These are phyloP conservation scores for Tetratostichococcus sp. DNA, from an alignment of 139 green algal genomes.

Conservation along the genomic window DNA sequence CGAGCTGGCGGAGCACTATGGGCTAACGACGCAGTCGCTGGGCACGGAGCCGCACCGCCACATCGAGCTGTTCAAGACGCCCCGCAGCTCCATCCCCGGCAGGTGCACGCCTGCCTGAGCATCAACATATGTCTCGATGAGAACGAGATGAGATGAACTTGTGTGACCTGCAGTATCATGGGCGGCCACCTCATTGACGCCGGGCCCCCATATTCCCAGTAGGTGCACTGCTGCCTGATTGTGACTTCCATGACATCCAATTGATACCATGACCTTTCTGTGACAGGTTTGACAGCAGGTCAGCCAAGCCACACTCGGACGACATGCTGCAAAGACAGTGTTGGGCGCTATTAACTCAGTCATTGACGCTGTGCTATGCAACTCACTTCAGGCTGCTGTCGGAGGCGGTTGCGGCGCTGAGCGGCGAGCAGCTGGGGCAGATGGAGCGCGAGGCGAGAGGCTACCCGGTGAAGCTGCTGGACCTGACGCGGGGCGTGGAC, in stretches of 20 bases:
- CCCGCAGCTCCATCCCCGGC: not conserved
- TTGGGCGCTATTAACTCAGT: too few species aligned
- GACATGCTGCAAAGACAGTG: too few species aligned
- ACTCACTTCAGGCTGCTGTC: slow-evolving; percentile 1
- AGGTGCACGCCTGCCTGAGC: slow-evolving; percentile 9
- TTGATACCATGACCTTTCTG: too few species aligned
- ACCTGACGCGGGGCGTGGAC: slow-evolving; percentile 36
- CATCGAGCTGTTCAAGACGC: slow-evolving; percentile 53
- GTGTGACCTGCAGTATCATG: too few species aligned
- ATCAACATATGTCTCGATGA: slow-evolving; percentile 25
- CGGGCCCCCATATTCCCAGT: too few species aligned
- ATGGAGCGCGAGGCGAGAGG: slow-evolving; percentile 11
- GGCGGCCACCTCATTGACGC: too few species aligned
- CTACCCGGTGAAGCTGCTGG: slow-evolving; percentile 32
- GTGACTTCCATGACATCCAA: too few species aligned
- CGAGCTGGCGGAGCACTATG: slow-evolving; percentile 54
- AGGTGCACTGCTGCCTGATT: too few species aligned
- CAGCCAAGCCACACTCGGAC: too few species aligned
- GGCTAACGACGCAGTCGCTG: slow-evolving; percentile 34
- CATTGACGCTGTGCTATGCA: too few species aligned
- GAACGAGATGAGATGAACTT: slow-evolving; percentile 24
- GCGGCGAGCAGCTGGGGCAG: slow-evolving; percentile 28
- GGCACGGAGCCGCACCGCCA: slow-evolving; percentile 42
- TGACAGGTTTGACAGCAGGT: too few species aligned
- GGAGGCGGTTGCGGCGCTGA: slow-evolving; percentile 15